A percentile compares a stretch with the other conserved stretches of the same genome.
phyloP scores from a whole-genome alignment of 805 yeast genomes.

The Sungouiella thailandica region DNA sequence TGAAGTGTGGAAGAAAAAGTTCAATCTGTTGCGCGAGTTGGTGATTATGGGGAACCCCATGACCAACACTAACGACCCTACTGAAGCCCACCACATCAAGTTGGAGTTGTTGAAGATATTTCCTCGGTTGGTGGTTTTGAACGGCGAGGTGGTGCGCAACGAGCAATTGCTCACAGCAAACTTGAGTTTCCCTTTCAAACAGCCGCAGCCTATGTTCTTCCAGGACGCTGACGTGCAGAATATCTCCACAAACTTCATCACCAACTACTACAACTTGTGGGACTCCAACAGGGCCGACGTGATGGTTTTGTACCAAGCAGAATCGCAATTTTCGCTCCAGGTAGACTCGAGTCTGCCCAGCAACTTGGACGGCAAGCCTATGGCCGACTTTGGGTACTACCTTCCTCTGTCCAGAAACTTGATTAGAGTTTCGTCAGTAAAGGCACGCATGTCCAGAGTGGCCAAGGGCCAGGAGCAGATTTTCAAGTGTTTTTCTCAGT shows the following conservation, averaged over 20 bases:
- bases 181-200: constrained; percentile 50
- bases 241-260: constrained; percentile 69
- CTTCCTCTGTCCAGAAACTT: constrained; percentile 73
- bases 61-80: constrained; percentile 25
- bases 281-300: constrained; percentile 72
- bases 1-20: constrained; percentile 74
- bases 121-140: constrained; percentile 76
- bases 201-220: constrained; percentile 67
- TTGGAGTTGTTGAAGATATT: constrained; percentile 64
- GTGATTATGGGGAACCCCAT: constrained; percentile 79
- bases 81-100: constrained; percentile 40
- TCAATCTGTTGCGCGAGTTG: constrained; percentile 68
- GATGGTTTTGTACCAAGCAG: constrained; percentile 67
- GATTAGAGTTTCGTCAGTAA: constrained; percentile 51
- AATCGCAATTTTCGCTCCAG: constrained; percentile 80
- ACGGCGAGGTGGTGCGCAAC: constrained; percentile 74
- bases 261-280: constrained; percentile 76
- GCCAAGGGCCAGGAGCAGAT: constrained; percentile 69
- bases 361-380: constrained; percentile 18
- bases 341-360: constrained; percentile 70
- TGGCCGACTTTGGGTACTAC: constrained; percentile 58
- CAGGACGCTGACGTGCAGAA: constrained; percentile 69
- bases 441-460: constrained; percentile 54
- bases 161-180: constrained; percentile 53
- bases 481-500: constrained; percentile 49